A percentile compares a stretch with the other conserved stretches of the same genome.
Evolutionary conservation across 805 yeast genomes (phyloP).

Genomic region (Metschnikowia borealis): DNA sequence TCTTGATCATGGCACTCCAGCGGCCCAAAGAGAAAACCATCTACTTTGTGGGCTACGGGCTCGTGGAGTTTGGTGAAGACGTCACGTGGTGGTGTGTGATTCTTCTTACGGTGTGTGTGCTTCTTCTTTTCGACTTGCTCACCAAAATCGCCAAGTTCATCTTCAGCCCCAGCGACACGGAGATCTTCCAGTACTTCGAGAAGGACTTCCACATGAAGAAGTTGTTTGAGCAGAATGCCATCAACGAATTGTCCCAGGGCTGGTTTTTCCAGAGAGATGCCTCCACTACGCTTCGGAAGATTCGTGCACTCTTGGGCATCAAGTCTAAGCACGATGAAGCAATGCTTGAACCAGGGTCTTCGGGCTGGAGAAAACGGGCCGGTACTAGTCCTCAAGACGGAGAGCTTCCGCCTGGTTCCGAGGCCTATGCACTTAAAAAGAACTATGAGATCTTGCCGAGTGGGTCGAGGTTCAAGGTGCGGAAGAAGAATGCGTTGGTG

Average conservation of each 20-base stretch:
- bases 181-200: conserved; percentile 74
- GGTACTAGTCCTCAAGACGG: conserved; percentile 43
- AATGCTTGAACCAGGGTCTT: conserved; percentile 20
- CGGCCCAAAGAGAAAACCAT: conserved; percentile 49
- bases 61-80: conserved; percentile 75
- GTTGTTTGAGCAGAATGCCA: conserved; percentile 69
- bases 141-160: conserved; percentile 53
- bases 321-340: conserved; percentile 15
- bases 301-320: conserved; percentile 17
- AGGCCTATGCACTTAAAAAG: conserved; percentile 24
- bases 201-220: conserved; percentile 61
- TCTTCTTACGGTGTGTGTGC: conserved; percentile 51
- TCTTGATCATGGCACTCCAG: conserved; percentile 69
- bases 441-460: conserved; percentile 65
- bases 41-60: conserved; percentile 68
- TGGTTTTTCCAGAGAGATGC: conserved; percentile 63
- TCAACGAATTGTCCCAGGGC: conserved; percentile 68
- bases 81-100: conserved; percentile 83
- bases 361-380: conserved; percentile 44
- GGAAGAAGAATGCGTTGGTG: conserved; percentile 19
- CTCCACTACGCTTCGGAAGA: conserved; percentile 20
- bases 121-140: conserved; percentile 63
- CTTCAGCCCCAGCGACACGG: conserved; percentile 69
- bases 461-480: conserved; percentile 56
- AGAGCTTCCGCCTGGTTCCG: conserved; percentile 51